Evolutionary conservation across 1,284 basidiomycete species (phyloP).

Genomic region (Cutaneotrichosporon mucoides): DNA sequence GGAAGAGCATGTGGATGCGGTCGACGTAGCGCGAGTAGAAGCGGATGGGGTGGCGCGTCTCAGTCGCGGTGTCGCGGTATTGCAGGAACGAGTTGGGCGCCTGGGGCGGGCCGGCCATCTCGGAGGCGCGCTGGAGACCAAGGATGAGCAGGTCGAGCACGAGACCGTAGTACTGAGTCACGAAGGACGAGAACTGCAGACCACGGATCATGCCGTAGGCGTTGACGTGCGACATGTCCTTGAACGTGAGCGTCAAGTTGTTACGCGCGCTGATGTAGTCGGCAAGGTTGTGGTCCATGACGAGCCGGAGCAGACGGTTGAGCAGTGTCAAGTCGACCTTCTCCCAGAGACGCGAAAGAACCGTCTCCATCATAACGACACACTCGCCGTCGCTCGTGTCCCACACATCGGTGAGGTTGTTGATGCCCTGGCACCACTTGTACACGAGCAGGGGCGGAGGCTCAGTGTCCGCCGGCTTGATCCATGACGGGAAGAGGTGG

Average conservation of each 20-base stretch:
- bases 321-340: constrained; percentile 94
- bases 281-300: constrained; percentile 94
- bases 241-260: constrained; percentile 89
- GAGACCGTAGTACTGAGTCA: constrained; percentile 94
- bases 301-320: constrained; percentile 86
- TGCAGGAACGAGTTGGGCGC: constrained; percentile 96
- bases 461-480: constrained; percentile 94
- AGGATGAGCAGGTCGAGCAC: constrained; percentile 88
- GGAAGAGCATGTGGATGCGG: constrained; percentile 88
- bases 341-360: constrained; percentile 91
- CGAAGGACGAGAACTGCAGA: constrained; percentile 91
- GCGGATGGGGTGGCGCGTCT: constrained; percentile 89
- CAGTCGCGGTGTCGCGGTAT: constrained; percentile 85
- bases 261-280: constrained; percentile 98
- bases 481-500: constrained; percentile 93
- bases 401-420: constrained; percentile 79
- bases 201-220: constrained; percentile 78
- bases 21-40: constrained; percentile 95
- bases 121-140: constrained; percentile 87
- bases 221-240: constrained; percentile 59
- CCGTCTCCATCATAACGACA: constrained; percentile 96
- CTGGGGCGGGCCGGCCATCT: constrained; percentile 93
- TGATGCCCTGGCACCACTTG: constrained; percentile 64
- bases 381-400: constrained; percentile 95
- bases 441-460: constrained; percentile 93